These are phyloP conservation scores for Tubosaeta sp. DNA, from an alignment of 768 basidiomycete genomes.

Conservation along the genomic window DNA sequence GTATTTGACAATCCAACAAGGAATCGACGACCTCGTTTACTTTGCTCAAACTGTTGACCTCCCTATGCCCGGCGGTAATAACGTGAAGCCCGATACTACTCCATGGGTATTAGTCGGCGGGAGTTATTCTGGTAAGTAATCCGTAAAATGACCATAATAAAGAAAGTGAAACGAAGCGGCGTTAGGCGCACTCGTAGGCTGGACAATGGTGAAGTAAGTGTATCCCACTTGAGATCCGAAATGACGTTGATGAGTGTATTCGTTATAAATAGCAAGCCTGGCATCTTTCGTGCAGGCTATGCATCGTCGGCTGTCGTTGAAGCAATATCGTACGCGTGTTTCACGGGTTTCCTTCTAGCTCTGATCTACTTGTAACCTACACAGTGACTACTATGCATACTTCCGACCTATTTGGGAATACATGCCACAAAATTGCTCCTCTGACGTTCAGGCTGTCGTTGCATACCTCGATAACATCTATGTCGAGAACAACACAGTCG, in stretches of 20 bases:
- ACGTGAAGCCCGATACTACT: constrained; percentile 48
- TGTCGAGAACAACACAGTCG: constrained; percentile 37
- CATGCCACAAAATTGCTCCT: constrained; percentile 72
- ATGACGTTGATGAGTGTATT: background rate
- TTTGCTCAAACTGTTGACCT: constrained; percentile 63
- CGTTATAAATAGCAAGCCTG: constrained; percentile 31
- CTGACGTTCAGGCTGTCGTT: constrained; percentile 64
- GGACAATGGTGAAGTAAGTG: constrained; percentile 64
- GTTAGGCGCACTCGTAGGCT: constrained; percentile 47
- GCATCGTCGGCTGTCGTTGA: constrained; percentile 47
- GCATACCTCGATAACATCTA: constrained; percentile 58
- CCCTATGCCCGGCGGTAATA: constrained; percentile 62
- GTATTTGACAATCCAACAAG: constrained; percentile 67
- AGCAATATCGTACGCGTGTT: constrained; percentile 35
- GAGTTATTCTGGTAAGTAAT: constrained; percentile 34
- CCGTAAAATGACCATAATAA: background rate
- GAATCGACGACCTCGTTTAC: constrained; percentile 67
- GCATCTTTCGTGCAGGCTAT: constrained; percentile 40
- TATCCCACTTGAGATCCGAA: background rate
- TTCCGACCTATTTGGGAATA: constrained; percentile 58
- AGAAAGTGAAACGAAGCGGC: background rate
- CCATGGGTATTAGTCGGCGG: constrained; percentile 43
- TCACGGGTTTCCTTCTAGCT: background rate
- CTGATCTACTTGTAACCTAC: background rate
- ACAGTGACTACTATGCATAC: constrained; percentile 38